Evolutionary conservation across 352 stramenopile species (phyloP).

Genomic region (Bremia lactucae): DNA sequence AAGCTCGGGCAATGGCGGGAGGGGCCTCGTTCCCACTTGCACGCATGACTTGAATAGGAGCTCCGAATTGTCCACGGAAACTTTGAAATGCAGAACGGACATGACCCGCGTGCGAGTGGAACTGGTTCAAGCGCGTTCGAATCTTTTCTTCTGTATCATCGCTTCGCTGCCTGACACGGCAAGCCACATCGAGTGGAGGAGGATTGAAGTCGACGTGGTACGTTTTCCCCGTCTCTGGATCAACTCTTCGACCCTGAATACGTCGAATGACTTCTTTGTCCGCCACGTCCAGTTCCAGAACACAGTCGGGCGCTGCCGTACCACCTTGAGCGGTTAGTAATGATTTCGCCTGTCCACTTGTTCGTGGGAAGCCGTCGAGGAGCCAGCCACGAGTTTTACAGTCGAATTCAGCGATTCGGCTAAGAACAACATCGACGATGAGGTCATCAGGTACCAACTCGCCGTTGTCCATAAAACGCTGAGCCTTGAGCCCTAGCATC

Average conservation of each 20-base stretch:
- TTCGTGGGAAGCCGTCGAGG: conserved; percentile 90
- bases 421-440: conserved; percentile 78
- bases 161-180: conserved; percentile 67
- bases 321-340: conserved; percentile 46
- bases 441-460: conserved; percentile 86
- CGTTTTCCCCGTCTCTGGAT: conserved; percentile 86
- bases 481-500: conserved; percentile 53
- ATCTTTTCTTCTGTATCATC: conserved; percentile 92
- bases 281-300: conserved; percentile 90
- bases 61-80: conserved; percentile 3
- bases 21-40: conserved; percentile 10
- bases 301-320: conserved; percentile 59
- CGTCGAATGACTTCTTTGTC: conserved; percentile 91
- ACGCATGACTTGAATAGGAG: conserved; percentile 16
- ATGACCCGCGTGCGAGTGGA: conserved; percentile 51
- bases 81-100: conserved; percentile 37
- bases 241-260: conserved; percentile 92
- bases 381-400: conserved; percentile 84
- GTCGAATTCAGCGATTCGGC: conserved; percentile 72
- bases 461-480: conserved; percentile 84
- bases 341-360: conserved; percentile 66
- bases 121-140: conserved; percentile 73
- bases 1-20: conserved; percentile 9
- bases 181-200: conserved; percentile 48
- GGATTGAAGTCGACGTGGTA: conserved; percentile 96